Percentiles rank a stretch among this genome's conserved stretches.
Conservation (phyloP, 1,284 basidiomycete species). For the Tilletia setariae region DNA sequence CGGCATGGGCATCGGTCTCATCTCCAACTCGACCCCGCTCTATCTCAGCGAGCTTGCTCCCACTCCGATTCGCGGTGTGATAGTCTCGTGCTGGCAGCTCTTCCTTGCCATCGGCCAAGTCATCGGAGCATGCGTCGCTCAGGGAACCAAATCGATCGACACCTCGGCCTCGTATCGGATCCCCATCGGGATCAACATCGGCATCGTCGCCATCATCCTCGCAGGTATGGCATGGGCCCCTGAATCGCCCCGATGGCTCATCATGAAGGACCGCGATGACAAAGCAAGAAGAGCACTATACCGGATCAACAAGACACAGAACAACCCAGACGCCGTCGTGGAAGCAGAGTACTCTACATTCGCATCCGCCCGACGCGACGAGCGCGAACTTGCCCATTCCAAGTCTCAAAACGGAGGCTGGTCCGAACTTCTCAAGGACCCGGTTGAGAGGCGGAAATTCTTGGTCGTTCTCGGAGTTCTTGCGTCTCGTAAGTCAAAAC, state of each 20-base stretch:
- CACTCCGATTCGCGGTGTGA: slow-evolving; percentile 56
- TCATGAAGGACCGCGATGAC: slow-evolving; percentile 55
- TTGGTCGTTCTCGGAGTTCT: slow-evolving; percentile 57
- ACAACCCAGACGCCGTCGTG: slow-evolving; percentile 54
- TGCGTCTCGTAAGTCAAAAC: slow-evolving; percentile 38
- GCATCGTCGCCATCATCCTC: slow-evolving; percentile 54
- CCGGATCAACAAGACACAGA: slow-evolving; percentile 56
- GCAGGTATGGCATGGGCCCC: slow-evolving; percentile 54
- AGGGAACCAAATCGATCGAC: slow-evolving; percentile 46
- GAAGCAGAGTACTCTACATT: slow-evolving; percentile 51
- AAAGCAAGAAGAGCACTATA: slow-evolving; percentile 55
- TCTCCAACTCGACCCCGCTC: slow-evolving; percentile 54
- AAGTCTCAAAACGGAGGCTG: slow-evolving; percentile 53
- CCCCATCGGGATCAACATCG: slow-evolving; percentile 57
- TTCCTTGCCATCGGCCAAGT: slow-evolving; percentile 58
- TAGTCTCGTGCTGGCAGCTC: slow-evolving; percentile 57
- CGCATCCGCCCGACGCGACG: slow-evolving; percentile 56
- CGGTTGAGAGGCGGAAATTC: slow-evolving; percentile 54
- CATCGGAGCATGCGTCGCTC: slow-evolving; percentile 57
- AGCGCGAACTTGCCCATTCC: slow-evolving; percentile 48
- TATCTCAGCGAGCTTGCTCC: slow-evolving; percentile 58
- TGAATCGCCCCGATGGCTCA: slow-evolving; percentile 57
- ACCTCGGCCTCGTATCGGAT: slow-evolving; percentile 45
- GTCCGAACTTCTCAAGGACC: slow-evolving; percentile 52
- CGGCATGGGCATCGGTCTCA: slow-evolving; percentile 56